phyloP scores from a whole-genome alignment of 1,139 yeast species.

The Candida glucosophila region DNA sequence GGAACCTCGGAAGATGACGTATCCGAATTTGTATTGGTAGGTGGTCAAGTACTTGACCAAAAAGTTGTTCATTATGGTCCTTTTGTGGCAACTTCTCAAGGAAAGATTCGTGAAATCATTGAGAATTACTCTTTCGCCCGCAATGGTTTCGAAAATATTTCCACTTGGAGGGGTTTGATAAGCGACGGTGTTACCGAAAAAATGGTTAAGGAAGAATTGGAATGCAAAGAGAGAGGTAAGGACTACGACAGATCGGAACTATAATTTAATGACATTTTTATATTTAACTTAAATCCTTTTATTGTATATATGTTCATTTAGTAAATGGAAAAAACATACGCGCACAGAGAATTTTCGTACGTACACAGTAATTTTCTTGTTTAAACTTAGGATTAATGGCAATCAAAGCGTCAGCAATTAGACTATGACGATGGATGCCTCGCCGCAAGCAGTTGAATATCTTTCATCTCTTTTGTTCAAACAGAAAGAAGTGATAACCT shows the following conservation, averaged over 20 bases:
- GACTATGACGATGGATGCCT: too few relatives aligned
- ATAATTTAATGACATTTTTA: too few relatives aligned
- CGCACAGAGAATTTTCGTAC: too few relatives aligned
- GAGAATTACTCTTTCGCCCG: constrained; percentile 57
- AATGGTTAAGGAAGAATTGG: constrained; percentile 32
- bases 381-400: too few relatives aligned
- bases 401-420: too few relatives aligned
- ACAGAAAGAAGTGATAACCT: constrained; percentile 19
- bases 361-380: too few relatives aligned
- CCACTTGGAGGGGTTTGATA: constrained; percentile 61
- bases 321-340: too few relatives aligned
- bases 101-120: constrained; percentile 59
- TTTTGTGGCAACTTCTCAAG: constrained; percentile 63
- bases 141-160: constrained; percentile 70
- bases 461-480: constrained; percentile 19
- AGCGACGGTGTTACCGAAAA: constrained; percentile 48
- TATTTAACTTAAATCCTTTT: too few relatives aligned
- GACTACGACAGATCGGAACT: too few relatives aligned
- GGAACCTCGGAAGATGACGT: constrained; percentile 18
- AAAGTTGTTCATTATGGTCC: constrained; percentile 85
- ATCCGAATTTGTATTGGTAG: constrained; percentile 59
- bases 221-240: too few relatives aligned
- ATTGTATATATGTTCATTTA: too few relatives aligned
- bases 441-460: too few relatives aligned
- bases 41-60: constrained; percentile 73